Evolutionary conservation across 2,329 filamentous ascomycete genomes (phyloP), one percentile per base, ranked within the genome.

Genomic region (Fusarium sarcochroum): DNA sequence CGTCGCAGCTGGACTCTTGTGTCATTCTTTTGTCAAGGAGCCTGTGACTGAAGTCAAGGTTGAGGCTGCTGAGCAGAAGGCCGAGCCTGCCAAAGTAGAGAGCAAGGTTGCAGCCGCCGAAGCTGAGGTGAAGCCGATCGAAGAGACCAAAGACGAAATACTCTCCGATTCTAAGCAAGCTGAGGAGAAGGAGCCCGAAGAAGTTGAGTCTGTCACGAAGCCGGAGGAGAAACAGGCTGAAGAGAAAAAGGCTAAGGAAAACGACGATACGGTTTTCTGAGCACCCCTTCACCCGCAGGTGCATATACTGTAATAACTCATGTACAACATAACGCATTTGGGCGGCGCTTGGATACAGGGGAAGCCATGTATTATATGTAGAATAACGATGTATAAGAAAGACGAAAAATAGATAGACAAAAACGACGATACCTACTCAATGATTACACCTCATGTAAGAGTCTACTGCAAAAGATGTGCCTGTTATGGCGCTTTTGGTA

Each of bases 1-100:
- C 75, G 94, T 97, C 20, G 95, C 96, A 2, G 89, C 93, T 8
- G 93, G 89, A 1, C 81, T 98, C 48, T 80, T 98, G 50, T 90
- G 90, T 65, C 86, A 90, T 67, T 84, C 90, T 1, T 93, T 96
- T 74, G 76, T 93, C 73, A 85, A 80, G 73, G 78, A 73, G 34
- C 55, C 61, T 6, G 53, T 57, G 34, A 34, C 44, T 41, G 51
- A 55, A 48, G 52, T 73, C 14, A 65, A 70, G 48, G 64, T 13
- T 6, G 58, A 53, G 23, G 42, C 47, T 14, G 30, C 27, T 20
- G 46, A 58, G 34, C n/a, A 51, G 7, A 47, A 53, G 35, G 46
- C 27, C 15, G 18, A 38, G 37, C 18, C 20, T 45, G 10, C 17
- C 8, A 48, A 55, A 40, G 41, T 10, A 23, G 55, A 30, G 32